Percentiles rank a stretch among this genome's conserved stretches.
Evolutionary conservation across 2,329 filamentous ascomycete species (phyloP).

Genomic region (Colletotrichum tamarilloi): DNA sequence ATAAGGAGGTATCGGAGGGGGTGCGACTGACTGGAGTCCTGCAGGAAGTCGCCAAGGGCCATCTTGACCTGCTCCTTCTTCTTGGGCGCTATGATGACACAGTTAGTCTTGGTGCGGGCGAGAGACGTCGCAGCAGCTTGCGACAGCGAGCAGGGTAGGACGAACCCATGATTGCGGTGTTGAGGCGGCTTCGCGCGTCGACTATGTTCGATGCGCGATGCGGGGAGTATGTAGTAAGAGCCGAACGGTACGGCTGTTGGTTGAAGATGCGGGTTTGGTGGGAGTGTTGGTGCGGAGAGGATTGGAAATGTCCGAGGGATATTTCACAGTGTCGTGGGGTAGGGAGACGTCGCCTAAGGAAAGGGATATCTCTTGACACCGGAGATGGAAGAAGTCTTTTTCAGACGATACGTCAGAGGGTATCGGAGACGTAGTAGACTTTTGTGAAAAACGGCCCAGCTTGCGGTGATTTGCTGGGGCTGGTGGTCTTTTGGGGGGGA

Average conservation of each 20-base stretch:
- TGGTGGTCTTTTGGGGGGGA: slow-evolving; percentile 47
- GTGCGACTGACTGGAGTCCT: slow-evolving; percentile 81
- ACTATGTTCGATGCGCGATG: slow-evolving; percentile 48
- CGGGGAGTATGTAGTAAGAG: slow-evolving; percentile 8
- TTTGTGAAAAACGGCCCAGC: slow-evolving; percentile 38
- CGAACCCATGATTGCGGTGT: slow-evolving; percentile 72
- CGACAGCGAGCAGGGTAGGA: slow-evolving; percentile 18
- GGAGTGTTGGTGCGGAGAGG: slow-evolving; percentile 30
- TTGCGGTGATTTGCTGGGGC: slow-evolving; percentile 45
- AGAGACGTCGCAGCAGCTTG: not conserved
- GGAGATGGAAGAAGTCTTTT: slow-evolving; percentile 29
- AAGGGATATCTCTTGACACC: slow-evolving; percentile 11
- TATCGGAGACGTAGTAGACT: slow-evolving; percentile 48
- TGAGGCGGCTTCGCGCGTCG: slow-evolving; percentile 59
- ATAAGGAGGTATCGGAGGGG: slow-evolving; percentile 33
- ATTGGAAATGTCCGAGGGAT: slow-evolving; percentile 31
- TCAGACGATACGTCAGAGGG: slow-evolving; percentile 41
- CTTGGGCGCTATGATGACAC: slow-evolving; percentile 76
- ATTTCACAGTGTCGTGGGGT: slow-evolving; percentile 1
- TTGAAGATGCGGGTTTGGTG: slow-evolving; percentile 22
- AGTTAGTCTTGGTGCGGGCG: slow-evolving; percentile 28
- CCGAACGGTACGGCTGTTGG: slow-evolving; percentile 32
- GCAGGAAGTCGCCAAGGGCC: slow-evolving; percentile 96
- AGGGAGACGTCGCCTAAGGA: slow-evolving; percentile 1
- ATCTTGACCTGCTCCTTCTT: slow-evolving; percentile 97